Conservation (phyloP, 2,329 filamentous ascomycete genomes). For the Capronia coronata region DNA sequence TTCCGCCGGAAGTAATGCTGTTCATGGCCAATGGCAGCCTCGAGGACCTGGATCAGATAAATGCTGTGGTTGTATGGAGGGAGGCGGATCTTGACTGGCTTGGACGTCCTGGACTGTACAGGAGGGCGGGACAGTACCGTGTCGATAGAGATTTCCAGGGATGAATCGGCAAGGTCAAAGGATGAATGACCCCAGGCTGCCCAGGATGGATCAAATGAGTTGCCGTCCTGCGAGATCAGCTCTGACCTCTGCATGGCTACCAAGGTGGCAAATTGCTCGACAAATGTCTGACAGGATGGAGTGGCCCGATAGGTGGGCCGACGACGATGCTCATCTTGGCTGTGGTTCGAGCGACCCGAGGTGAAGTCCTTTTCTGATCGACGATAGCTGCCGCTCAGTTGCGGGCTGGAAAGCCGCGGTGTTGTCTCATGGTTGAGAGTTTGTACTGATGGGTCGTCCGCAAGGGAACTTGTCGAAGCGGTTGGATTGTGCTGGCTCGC, state of each 20-base stretch:
- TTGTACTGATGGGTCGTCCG: neutral
- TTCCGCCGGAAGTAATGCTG: conserved; percentile 17
- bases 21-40: conserved; percentile 14
- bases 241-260: conserved; percentile 9
- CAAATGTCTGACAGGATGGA: conserved; percentile 14
- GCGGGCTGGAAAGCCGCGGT: neutral
- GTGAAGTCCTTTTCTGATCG: conserved; percentile 23
- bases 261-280: conserved; percentile 14
- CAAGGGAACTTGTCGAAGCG: neutral
- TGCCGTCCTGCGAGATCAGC: conserved; percentile 6
- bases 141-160: conserved; percentile 17
- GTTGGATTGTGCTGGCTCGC: conserved; percentile 7
- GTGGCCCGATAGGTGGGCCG: conserved; percentile 12
- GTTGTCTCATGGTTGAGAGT: neutral
- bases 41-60: conserved; percentile 12
- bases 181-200: conserved; percentile 8
- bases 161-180: conserved; percentile 8
- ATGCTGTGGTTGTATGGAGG: conserved; percentile 20
- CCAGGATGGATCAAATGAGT: conserved; percentile 16
- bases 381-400: conserved; percentile 6
- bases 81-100: conserved; percentile 15
- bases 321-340: conserved; percentile 2
- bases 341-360: conserved; percentile 17
- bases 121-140: conserved; percentile 11
- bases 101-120: neutral